A percentile compares a stretch with the other conserved stretches of the same genome.
These are phyloP conservation scores for Penicillium turbatum DNA, from an alignment of 495 filamentous ascomycete species.

Conservation along the genomic window DNA sequence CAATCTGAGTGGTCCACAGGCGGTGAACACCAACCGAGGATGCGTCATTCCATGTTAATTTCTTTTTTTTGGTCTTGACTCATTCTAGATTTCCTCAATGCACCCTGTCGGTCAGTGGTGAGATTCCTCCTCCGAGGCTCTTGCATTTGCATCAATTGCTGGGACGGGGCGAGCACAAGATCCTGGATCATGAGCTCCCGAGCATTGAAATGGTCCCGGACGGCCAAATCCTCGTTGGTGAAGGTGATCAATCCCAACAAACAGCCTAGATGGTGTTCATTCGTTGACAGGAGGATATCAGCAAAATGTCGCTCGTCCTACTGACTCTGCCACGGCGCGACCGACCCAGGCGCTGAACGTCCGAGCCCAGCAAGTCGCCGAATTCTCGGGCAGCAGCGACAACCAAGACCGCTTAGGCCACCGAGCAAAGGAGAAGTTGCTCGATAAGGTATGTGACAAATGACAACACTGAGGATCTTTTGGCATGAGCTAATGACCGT, in stretches of 20 bases:
- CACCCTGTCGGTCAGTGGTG: conserved; percentile 1
- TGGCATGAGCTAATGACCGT: neutral
- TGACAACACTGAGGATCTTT: neutral
- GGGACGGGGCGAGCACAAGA: conserved; percentile 2
- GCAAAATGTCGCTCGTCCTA: conserved; percentile 22
- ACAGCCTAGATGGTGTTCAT: conserved; percentile 9
- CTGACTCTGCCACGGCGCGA: conserved; percentile 11
- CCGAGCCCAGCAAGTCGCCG: conserved; percentile 30
- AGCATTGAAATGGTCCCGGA: conserved; percentile 33
- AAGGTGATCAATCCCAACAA: conserved; percentile 18
- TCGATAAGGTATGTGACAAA: conserved; percentile 35
- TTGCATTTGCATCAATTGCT: conserved; percentile 3
- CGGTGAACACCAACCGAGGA: conserved; percentile 24
- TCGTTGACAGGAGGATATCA: conserved; percentile 1
- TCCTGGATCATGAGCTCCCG: conserved; percentile 31
- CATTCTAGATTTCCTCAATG: conserved; percentile 1
- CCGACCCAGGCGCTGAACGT: conserved; percentile 20
- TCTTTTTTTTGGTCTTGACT: conserved; percentile 11
- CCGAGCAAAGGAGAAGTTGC: conserved; percentile 46
- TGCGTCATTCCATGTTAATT: conserved; percentile 24
- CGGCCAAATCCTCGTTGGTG: conserved; percentile 29
- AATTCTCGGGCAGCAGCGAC: conserved; percentile 33
- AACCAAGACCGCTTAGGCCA: conserved; percentile 38
- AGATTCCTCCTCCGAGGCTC: neutral
- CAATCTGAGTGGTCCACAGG: conserved; percentile 16